These are phyloP conservation scores for Psophocarpus tetragonolobus DNA, from an alignment of 306 rosid genomes.

Conservation along the genomic window DNA sequence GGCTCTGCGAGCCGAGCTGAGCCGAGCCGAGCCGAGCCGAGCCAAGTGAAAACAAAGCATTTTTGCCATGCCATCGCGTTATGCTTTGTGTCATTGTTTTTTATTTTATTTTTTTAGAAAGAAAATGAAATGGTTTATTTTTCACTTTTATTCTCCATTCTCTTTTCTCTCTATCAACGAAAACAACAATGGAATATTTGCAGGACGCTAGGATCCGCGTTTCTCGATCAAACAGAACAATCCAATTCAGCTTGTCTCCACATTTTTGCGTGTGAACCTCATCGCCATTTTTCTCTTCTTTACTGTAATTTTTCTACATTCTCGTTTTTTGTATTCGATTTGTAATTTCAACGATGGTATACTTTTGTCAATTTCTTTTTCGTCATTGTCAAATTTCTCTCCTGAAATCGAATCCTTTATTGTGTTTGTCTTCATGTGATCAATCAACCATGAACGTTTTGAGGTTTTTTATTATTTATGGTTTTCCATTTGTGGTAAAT, in stretches of 20 bases:
- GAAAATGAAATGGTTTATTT: slow-evolving; percentile 29
- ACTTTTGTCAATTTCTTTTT: background rate
- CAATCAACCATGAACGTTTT: slow-evolving; percentile 1
- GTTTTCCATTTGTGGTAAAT: background rate
- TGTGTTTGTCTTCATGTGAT: background rate
- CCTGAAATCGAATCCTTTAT: background rate
- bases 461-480: background rate
- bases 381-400: slow-evolving; percentile 9
- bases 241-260: slow-evolving; percentile 33
- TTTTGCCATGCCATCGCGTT: slow-evolving; percentile 50
- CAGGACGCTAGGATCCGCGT: slow-evolving; percentile 71
- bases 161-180: background rate
- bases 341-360: background rate
- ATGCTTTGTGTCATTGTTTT: background rate
- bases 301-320: slow-evolving; percentile 37
- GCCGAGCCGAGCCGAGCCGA: slow-evolving; percentile 34
- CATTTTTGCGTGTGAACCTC: slow-evolving; percentile 42
- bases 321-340: background rate
- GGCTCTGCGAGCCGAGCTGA: slow-evolving; percentile 42
- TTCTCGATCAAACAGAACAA: slow-evolving; percentile 52
- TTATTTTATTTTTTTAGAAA: background rate
- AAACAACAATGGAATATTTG: slow-evolving; percentile 60
- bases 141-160: slow-evolving; percentile 22
- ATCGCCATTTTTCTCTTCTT: slow-evolving; percentile 30
- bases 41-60: slow-evolving; percentile 21